Evolutionary conservation across 2,329 filamentous ascomycete species (phyloP).

Genomic region (Aspergillus bombycis): DNA sequence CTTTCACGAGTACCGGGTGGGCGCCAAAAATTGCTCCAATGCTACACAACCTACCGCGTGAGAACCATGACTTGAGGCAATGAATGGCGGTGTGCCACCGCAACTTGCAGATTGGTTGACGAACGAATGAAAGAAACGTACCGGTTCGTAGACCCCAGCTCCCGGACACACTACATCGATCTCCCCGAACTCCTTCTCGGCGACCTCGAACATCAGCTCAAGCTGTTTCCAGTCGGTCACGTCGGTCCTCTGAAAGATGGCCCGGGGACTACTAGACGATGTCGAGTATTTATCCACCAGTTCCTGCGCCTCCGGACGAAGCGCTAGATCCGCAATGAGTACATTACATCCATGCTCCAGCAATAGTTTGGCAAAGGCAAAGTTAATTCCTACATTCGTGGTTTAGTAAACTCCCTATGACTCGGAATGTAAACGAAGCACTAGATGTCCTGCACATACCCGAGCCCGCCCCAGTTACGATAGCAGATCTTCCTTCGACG

Average conservation of each 20-base stretch:
- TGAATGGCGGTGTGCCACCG: not conserved
- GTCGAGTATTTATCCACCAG: constrained; percentile 43
- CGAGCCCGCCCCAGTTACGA: constrained; percentile 59
- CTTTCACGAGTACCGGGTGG: constrained; percentile 50
- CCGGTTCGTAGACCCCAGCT: constrained; percentile 50
- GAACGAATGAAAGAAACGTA: constrained; percentile 23
- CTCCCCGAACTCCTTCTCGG: constrained; percentile 52
- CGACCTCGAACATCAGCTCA: constrained; percentile 53
- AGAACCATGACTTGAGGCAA: not conserved
- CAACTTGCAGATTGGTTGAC: not conserved
- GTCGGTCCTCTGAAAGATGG: constrained; percentile 51
- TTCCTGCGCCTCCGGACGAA: constrained; percentile 49
- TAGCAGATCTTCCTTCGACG: constrained; percentile 53
- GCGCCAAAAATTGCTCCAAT: constrained; percentile 55
- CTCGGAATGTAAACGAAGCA: not conserved
- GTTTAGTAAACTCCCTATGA: not conserved
- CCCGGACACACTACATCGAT: constrained; percentile 53
- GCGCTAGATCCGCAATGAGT: constrained; percentile 48
- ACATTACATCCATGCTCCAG: constrained; percentile 52
- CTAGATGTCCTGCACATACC: constrained; percentile 38
- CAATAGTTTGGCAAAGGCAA: constrained; percentile 48
- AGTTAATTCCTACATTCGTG: constrained; percentile 46
- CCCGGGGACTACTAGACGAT: constrained; percentile 30
- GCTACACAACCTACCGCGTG: constrained; percentile 28
- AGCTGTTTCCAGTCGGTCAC: constrained; percentile 56